Base-by-base conservation (phyloP, 179 eudicot species). In the Silene vulgaris region DNA sequence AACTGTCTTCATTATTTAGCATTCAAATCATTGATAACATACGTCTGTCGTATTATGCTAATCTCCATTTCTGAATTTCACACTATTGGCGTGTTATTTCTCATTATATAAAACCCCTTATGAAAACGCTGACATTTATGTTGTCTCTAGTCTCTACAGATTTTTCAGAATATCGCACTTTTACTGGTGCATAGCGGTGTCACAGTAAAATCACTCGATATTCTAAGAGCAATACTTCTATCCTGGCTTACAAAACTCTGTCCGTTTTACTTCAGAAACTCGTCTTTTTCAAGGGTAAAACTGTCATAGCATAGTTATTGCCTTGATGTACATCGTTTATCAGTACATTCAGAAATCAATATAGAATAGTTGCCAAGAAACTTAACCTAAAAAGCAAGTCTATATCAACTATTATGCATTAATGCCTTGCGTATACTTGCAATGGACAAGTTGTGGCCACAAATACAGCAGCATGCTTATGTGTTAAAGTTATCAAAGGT, bases 391-490 rank as follows among this genome's bases (percentile, higher is more conserved):
- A 21, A 69, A 45, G 1, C 6, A 21, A 45, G 63, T 54, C 64
- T 19, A 29, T 71, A 54, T 30, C 73, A 48, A 48, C 52, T 48
- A 69, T 52, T 52, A 52, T 52, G 59, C 16, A 52, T 52, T 48
- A 69, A 20, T 45, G 28, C 32, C 11, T 45, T 69, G 73, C 1
- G 32, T 48, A 20, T 48, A 48, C 7, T 28, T 71, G 50, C 62
- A 11, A 5, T 8, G 29, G 62, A 40, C 20, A 29, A 29, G 12
- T 23, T 50, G 17, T 50, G 35, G 35, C 61, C 74, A 69, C 74
- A 70, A 26, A 9, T 43, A 1, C 0, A 23, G 26, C 26, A 23
- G 61, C 20, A 48, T 26, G 74, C 37, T 23, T 23, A 14, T 48
- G 20, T 28, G 17, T 14, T 26, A 4, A 4, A 52, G 16, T 52